Conservation (phyloP, 1,284 basidiomycete species). For the Marasmius fiardii region DNA sequence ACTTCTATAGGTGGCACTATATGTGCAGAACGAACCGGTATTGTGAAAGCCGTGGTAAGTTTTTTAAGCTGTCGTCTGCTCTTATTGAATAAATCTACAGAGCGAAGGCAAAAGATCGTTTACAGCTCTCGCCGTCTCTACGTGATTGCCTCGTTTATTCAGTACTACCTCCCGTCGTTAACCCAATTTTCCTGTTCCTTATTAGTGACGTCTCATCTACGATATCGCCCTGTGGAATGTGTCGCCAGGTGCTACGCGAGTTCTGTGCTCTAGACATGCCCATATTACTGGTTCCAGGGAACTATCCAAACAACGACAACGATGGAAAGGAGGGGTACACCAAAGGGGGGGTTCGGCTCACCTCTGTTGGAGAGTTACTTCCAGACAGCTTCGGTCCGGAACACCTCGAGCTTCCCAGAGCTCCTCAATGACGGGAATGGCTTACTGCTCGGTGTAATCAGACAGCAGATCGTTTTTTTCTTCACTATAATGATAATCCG, state of each 20-base stretch:
- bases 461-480: no score
- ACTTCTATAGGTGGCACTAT: conserved; percentile 46
- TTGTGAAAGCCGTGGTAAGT: conserved; percentile 68
- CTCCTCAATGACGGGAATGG: no score
- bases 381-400: conserved; percentile 91
- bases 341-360: conserved; percentile 51
- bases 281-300: conserved; percentile 59
- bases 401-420: conserved; percentile 53
- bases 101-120: conserved; percentile 58
- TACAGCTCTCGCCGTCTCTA: conserved; percentile 56
- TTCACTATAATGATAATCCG: no score
- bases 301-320: conserved; percentile 33
- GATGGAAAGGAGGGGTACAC: conserved; percentile 10
- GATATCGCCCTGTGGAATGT: conserved; percentile 75
- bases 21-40: conserved; percentile 74
- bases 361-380: conserved; percentile 73
- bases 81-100: conserved; percentile 28
- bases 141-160: conserved; percentile 32
- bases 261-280: conserved; percentile 67
- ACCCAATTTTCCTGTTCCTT: neutral
- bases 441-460: no score
- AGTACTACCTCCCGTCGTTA: neutral
- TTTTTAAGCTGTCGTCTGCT: neutral
- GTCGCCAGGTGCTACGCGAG: conserved; percentile 77
- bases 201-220: conserved; percentile 53